Base-by-base conservation (phyloP, 441 rosid genomes). In the Biscutella laevigata region DNA sequence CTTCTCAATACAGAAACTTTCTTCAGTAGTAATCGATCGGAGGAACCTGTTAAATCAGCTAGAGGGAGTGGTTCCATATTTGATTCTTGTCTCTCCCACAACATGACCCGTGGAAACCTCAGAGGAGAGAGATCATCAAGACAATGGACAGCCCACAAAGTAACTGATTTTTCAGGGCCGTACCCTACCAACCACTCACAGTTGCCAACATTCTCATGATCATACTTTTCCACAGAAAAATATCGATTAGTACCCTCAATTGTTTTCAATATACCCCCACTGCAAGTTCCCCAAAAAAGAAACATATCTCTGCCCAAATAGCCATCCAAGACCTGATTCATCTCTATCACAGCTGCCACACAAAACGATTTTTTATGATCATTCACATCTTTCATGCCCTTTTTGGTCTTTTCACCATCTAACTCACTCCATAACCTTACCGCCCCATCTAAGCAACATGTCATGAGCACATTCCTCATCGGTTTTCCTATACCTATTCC, bases 131-230 rank as follows among this genome's bases (percentile, higher is more conserved):
- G 57, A 61, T 85, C 95, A 67, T 91, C 96, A 63, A 91, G 94
- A 71, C 94, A 83, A 62, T 88, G 95, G 64, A 91, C 68, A 55
- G 95, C 86, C 98, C 98, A 91, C 67, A 83, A 80, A 53, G 81
- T 74, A 62, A 79, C 73, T 21, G 58, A 57, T 5, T 63, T 67
- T 61, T 90, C 88, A 53, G 95, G 91, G 64, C 95, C 91, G 70
- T 79, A 76, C 59, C 94, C 96, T 64, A 92, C 77, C 61, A 92
- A 68, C 98, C 98, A 92, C 62, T 83, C 98, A 67, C 95, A 83
- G 38, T 51, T 68, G 35, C 91, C 87, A 62, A 70, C 63, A 62
- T 36, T 63, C 25, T 77, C 84, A 47, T 51, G 71, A 8, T 67
- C 75, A 51, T 62, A 9, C 39, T 36, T 73, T 61, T 72, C 77